Conservation (phyloP, 495 filamentous ascomycete genomes). For the Aspergillus leporis region DNA sequence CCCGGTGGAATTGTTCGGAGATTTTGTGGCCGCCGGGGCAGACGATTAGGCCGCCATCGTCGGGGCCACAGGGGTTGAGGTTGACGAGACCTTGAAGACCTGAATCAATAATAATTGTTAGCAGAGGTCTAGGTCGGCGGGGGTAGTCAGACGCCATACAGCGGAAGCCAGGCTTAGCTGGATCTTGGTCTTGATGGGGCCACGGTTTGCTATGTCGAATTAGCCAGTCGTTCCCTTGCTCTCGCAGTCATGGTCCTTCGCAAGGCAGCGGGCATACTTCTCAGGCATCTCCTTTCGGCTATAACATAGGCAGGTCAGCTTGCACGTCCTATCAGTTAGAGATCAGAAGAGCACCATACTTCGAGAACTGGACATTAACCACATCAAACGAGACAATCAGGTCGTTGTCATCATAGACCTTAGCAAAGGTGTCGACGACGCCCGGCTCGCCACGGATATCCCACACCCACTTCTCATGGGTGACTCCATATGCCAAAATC, state of each 20-base stretch:
- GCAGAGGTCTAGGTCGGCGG: no score
- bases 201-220: slow-evolving; percentile 37
- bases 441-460: slow-evolving; percentile 42
- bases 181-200: slow-evolving; percentile 51
- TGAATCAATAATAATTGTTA: background rate
- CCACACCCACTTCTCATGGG: slow-evolving; percentile 49
- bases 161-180: slow-evolving; percentile 41
- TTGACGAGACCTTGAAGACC: slow-evolving; percentile 51
- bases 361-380: slow-evolving; percentile 41
- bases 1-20: slow-evolving; percentile 36
- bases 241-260: no score
- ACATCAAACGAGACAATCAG: slow-evolving; percentile 49
- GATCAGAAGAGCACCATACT: slow-evolving; percentile 24
- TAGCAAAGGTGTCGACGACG: slow-evolving; percentile 40
- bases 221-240: no score
- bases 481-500: slow-evolving; percentile 38
- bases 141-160: no score
- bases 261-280: no score
- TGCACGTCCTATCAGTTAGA: background rate
- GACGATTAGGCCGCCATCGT: slow-evolving; percentile 45
- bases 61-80: slow-evolving; percentile 40
- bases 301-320: background rate
- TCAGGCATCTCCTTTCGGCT: slow-evolving; percentile 35
- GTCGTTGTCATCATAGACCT: slow-evolving; percentile 41
- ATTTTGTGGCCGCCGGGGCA: slow-evolving; percentile 36